Evolutionary conservation across 352 stramenopile species (phyloP).

Genomic region (Phytopythium montanum): DNA sequence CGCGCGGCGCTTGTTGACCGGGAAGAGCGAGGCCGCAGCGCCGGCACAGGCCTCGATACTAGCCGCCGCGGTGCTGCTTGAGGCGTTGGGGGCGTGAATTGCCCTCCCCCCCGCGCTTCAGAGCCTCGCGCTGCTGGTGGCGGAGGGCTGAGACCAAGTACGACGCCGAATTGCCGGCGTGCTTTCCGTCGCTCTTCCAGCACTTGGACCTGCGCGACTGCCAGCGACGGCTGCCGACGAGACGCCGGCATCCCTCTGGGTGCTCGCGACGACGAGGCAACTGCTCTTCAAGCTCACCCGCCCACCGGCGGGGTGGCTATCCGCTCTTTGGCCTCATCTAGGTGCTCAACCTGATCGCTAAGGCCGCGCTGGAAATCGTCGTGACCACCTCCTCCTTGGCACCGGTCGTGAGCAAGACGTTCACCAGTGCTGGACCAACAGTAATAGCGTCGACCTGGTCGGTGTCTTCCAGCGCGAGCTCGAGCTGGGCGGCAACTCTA

Average conservation of each 20-base stretch:
- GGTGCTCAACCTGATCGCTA: conserved; percentile 57
- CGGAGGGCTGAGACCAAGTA: conserved; percentile 70
- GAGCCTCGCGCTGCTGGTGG: conserved; percentile 43
- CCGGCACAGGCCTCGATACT: conserved; percentile 48
- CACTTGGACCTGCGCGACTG: conserved; percentile 20
- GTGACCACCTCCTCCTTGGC: conserved; percentile 20
- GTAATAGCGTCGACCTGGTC: conserved; percentile 66
- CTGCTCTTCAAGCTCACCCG: conserved; percentile 51
- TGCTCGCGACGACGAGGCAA: conserved; percentile 59
- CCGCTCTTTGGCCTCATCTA: conserved; percentile 59
- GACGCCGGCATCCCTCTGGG: conserved; percentile 10
- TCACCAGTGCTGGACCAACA: conserved; percentile 36
- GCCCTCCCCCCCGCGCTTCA: conserved; percentile 11
- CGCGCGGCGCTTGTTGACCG: conserved; percentile 14
- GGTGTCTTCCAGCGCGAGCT: conserved; percentile 55
- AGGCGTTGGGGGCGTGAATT: conserved; percentile 16
- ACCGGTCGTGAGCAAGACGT: conserved; percentile 51
- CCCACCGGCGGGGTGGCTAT: conserved; percentile 32
- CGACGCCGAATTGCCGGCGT: conserved; percentile 52
- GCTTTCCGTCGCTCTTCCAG: conserved; percentile 40
- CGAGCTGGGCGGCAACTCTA: conserved; percentile 70
- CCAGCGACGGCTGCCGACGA: neutral
- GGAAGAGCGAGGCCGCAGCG: too few species aligned
- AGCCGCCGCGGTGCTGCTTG: conserved; percentile 43
- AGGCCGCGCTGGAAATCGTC: conserved; percentile 19